Percentiles rank a stretch among this genome's conserved stretches.
These are phyloP conservation scores for Bacterosira constricta DNA, from an alignment of 108 stramenopile genomes.

Conservation along the genomic window DNA sequence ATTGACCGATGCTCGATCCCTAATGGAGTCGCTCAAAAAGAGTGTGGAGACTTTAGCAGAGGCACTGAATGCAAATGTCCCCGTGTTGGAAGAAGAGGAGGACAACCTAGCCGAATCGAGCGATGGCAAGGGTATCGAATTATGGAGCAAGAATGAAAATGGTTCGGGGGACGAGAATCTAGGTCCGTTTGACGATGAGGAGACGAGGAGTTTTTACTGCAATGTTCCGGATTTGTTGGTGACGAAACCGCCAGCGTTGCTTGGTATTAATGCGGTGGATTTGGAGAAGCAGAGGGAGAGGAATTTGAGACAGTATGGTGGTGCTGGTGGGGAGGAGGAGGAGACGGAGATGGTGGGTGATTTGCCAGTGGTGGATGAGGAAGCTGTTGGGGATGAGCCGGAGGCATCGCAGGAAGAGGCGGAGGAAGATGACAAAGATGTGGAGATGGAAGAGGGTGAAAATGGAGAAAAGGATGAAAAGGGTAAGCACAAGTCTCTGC, in stretches of 20 bases:
- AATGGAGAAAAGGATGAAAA: slow-evolving; percentile 21
- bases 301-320: slow-evolving; percentile 67
- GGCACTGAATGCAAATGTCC: slow-evolving; percentile 70
- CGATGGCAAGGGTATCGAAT: slow-evolving; percentile 62
- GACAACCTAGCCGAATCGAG: slow-evolving; percentile 44
- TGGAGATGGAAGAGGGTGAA: slow-evolving; percentile 38
- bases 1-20: slow-evolving; percentile 81
- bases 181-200: slow-evolving; percentile 93
- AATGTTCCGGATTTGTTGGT: slow-evolving; percentile 92
- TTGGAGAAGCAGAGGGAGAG: slow-evolving; percentile 75
- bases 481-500: slow-evolving; percentile 22
- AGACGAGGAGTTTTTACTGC: slow-evolving; percentile 91
- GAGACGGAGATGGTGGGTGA: slow-evolving; percentile 39
- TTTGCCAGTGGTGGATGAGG: slow-evolving; percentile 17
- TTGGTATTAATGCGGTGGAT: slow-evolving; percentile 79
- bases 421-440: slow-evolving; percentile 54
- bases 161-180: slow-evolving; percentile 62
- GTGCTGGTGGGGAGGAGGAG: slow-evolving; percentile 41
- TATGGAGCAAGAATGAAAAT: slow-evolving; percentile 79
- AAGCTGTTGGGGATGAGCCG: slow-evolving; percentile 28
- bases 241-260: slow-evolving; percentile 86
- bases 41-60: slow-evolving; percentile 82
- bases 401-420: slow-evolving; percentile 46
- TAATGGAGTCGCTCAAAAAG: slow-evolving; percentile 78
- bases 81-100: slow-evolving; percentile 77